These are phyloP conservation scores for Fusarium phyllophilum DNA, from an alignment of 2,329 filamentous ascomycete species.

Conservation along the genomic window DNA sequence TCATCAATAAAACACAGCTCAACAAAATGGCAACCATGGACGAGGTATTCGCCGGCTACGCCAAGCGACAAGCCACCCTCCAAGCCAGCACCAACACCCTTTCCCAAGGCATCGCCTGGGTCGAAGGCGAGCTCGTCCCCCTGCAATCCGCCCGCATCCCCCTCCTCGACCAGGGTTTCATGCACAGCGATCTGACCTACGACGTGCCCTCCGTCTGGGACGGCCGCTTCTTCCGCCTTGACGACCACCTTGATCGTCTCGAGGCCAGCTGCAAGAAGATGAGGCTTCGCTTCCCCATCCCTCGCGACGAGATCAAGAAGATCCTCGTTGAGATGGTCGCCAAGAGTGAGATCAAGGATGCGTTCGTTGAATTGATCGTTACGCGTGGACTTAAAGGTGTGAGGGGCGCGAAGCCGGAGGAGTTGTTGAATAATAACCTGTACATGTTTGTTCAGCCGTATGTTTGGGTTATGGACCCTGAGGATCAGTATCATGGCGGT, in stretches of 20 bases:
- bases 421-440: conserved; percentile 54
- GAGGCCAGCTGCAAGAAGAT: conserved; percentile 58
- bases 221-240: conserved; percentile 61
- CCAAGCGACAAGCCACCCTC: conserved; percentile 41
- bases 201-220: conserved; percentile 64
- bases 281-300: conserved; percentile 55
- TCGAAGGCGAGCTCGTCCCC: conserved; percentile 55
- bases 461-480: conserved; percentile 61
- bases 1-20: too few species aligned
- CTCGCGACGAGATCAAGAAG: conserved; percentile 51
- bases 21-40: conserved; percentile 56
- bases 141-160: conserved; percentile 60
- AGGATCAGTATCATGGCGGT: conserved; percentile 53
- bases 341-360: conserved; percentile 59
- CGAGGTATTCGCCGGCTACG: conserved; percentile 53
- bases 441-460: conserved; percentile 62
- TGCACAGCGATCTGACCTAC: conserved; percentile 63
- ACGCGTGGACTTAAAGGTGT: conserved; percentile 59
- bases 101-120: conserved; percentile 58
- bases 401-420: conserved; percentile 48
- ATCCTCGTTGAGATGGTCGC: conserved; percentile 57
- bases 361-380: conserved; percentile 62
- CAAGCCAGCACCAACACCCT: conserved; percentile 17
- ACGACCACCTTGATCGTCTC: conserved; percentile 59
- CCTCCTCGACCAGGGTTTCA: conserved; percentile 61